Conservation (phyloP, 139 green algal genomes). For the Pleodorina starrii region DNA sequence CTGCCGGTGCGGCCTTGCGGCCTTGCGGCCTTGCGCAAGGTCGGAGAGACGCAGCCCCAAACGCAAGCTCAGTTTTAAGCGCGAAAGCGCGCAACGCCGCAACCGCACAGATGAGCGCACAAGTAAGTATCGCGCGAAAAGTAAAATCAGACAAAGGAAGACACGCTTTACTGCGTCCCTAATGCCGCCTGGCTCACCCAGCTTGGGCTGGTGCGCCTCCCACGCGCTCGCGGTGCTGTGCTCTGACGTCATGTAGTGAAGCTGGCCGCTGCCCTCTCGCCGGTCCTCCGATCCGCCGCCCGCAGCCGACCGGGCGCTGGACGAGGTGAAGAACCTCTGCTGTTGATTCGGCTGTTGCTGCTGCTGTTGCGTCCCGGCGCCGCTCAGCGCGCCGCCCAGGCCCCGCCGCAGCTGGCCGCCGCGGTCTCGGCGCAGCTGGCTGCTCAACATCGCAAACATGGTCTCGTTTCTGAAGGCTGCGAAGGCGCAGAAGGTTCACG, state of each 20-base stretch:
- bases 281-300: background rate
- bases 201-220: background rate
- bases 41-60: no score
- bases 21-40: no score
- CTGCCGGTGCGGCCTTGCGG: no score
- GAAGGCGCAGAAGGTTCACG: background rate
- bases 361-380: background rate
- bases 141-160: no score
- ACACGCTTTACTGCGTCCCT: no score
- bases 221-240: slow-evolving; percentile 12
- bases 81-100: no score
- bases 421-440: background rate
- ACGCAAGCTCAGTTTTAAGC: no score
- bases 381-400: background rate
- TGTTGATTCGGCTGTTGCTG: background rate
- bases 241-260: background rate
- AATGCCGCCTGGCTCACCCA: no score
- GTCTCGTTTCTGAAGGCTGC: no score
- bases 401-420: background rate
- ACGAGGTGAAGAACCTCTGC: background rate
- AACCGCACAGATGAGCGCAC: no score
- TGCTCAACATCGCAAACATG: background rate
- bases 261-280: slow-evolving; percentile 1
- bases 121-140: no score
- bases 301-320: background rate